Conservation (phyloP, 495 filamentous ascomycete species). For the Rhizodiscina lignyota region DNA sequence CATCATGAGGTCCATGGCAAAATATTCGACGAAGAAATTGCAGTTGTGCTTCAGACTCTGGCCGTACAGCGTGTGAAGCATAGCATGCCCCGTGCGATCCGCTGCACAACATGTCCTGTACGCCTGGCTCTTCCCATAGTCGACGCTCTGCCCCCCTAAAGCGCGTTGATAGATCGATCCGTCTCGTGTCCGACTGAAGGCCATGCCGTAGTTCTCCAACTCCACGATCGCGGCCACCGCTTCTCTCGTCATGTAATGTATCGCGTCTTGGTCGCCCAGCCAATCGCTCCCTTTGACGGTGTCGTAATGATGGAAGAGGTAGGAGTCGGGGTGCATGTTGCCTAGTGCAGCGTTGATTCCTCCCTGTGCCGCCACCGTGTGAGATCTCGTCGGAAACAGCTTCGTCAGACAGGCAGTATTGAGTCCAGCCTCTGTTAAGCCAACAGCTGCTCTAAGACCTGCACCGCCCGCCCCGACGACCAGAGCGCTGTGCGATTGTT, state of each 20-base stretch:
- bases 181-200: slow-evolving; percentile 93
- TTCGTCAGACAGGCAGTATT: slow-evolving; percentile 98
- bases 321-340: slow-evolving; percentile 89
- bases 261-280: slow-evolving; percentile 98
- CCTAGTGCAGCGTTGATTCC: slow-evolving; percentile 95
- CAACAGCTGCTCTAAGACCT: slow-evolving; percentile 90
- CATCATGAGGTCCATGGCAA: slow-evolving; percentile 93
- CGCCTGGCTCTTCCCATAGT: slow-evolving; percentile 91
- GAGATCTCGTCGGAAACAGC: slow-evolving; percentile 88
- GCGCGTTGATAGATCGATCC: slow-evolving; percentile 97
- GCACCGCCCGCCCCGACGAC: slow-evolving; percentile 93
- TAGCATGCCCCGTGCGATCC: slow-evolving; percentile 90
- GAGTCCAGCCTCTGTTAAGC: slow-evolving; percentile 93
- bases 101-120: slow-evolving; percentile 93
- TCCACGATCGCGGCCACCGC: slow-evolving; percentile 85
- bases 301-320: slow-evolving; percentile 99
- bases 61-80: slow-evolving; percentile 96
- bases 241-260: slow-evolving; percentile 98
- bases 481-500: no score
- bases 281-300: slow-evolving; percentile 98
- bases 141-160: slow-evolving; percentile 90
- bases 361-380: slow-evolving; percentile 90
- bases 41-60: slow-evolving; percentile 92
- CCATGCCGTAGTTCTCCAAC: slow-evolving; percentile 94
- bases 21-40: slow-evolving; percentile 99